Percentiles rank a stretch among this genome's conserved stretches.
These are phyloP conservation scores for Pistacia vera DNA, from an alignment of 345 rosid species.

Conservation along the genomic window DNA sequence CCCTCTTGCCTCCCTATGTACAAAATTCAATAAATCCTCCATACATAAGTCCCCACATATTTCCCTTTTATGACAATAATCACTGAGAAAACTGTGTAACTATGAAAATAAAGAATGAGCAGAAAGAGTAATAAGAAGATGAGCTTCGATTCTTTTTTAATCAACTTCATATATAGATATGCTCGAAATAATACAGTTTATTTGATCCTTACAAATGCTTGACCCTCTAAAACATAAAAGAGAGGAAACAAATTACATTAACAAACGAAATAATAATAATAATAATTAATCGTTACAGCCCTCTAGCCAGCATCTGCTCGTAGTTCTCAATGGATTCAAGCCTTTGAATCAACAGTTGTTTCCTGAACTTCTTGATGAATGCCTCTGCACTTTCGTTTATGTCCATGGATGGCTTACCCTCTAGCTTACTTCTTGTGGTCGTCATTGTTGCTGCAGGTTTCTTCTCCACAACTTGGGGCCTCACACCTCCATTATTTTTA, in stretches of 20 bases:
- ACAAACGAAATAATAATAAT: background rate
- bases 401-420: conserved; percentile 61
- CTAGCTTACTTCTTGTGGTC: conserved; percentile 28
- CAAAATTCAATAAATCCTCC: too few relatives aligned
- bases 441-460: background rate
- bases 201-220: background rate
- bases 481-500: background rate
- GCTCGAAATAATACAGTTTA: background rate
- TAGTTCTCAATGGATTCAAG: conserved; percentile 78
- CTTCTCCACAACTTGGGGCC: background rate
- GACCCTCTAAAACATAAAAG: background rate
- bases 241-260: background rate
- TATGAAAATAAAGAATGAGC: too few relatives aligned
- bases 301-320: conserved; percentile 55
- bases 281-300: conserved; percentile 27
- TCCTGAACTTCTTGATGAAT: conserved; percentile 73
- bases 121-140: too few relatives aligned
- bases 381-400: conserved; percentile 73
- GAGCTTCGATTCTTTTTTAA: too few relatives aligned
- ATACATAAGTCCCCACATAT: too few relatives aligned
- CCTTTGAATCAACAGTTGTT: conserved; percentile 67
- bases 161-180: too few relatives aligned
- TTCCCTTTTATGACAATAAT: too few relatives aligned
- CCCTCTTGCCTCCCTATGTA: too few relatives aligned
- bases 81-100: too few relatives aligned